These are phyloP conservation scores for Sporothrix mexicana DNA, from an alignment of 2,329 filamentous ascomycete species.

Conservation along the genomic window DNA sequence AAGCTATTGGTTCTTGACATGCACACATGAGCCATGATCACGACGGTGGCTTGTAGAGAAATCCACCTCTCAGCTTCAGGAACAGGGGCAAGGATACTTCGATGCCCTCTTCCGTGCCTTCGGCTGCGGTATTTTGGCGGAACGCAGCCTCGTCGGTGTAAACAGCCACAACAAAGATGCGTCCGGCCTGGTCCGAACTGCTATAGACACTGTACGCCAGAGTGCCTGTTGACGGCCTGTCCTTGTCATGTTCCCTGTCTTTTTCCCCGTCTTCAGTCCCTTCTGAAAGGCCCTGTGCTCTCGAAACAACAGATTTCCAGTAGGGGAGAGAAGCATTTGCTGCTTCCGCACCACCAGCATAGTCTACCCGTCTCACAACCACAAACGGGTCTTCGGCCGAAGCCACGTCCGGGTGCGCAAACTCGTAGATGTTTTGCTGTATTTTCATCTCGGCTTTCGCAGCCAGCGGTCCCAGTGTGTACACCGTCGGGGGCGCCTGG, in stretches of 20 bases:
- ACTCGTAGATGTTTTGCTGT: neutral
- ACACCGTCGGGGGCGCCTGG: neutral
- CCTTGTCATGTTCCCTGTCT: neutral
- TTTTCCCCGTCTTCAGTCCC: neutral
- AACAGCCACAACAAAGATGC: slow-evolving; percentile 17
- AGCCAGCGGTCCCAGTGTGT: slow-evolving; percentile 1
- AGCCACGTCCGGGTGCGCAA: slow-evolving; percentile 1
- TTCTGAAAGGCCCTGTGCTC: neutral
- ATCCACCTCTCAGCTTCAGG: slow-evolving; percentile 22
- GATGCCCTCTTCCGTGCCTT: slow-evolving; percentile 12
- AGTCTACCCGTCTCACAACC: slow-evolving; percentile 23
- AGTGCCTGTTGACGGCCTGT: neutral
- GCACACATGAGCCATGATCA: neutral
- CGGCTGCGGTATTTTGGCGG: slow-evolving; percentile 6
- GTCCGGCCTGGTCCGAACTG: neutral
- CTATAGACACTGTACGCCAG: slow-evolving; percentile 27
- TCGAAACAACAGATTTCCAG: slow-evolving; percentile 11
- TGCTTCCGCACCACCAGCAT: slow-evolving; percentile 15
- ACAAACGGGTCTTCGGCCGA: slow-evolving; percentile 22
- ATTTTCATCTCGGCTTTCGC: neutral
- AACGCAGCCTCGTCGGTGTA: slow-evolving; percentile 21
- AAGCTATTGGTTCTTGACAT: neutral
- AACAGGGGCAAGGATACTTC: neutral
- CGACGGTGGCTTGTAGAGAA: slow-evolving; percentile 2
- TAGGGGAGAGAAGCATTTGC: slow-evolving; percentile 19